A percentile compares a stretch with the other conserved stretches of the same genome.
Evolutionary conservation across 371 early-diverging fungal genomes (phyloP).

Genomic region (Vairimorpha ceranae): DNA sequence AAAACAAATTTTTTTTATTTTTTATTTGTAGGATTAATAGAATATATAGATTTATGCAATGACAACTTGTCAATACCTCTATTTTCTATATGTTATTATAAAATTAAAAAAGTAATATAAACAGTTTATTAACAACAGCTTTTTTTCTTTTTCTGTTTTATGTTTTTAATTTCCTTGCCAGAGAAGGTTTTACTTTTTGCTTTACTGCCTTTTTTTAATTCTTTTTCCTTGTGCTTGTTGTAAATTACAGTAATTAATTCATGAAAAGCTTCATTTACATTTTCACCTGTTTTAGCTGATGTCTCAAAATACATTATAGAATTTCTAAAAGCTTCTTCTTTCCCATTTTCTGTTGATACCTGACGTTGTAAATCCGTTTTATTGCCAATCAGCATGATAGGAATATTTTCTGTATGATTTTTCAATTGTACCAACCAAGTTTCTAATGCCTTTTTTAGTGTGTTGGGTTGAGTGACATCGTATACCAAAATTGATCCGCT

Average conservation of each 20-base stretch:
- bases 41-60: slow-evolving; percentile 34
- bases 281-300: slow-evolving; percentile 75
- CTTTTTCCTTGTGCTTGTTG: slow-evolving; percentile 41
- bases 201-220: slow-evolving; percentile 9
- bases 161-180: slow-evolving; percentile 10
- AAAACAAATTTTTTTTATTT: slow-evolving; percentile 20
- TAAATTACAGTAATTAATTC: slow-evolving; percentile 74
- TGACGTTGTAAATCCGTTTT: slow-evolving; percentile 92
- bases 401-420: slow-evolving; percentile 89
- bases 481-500: slow-evolving; percentile 94
- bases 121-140: slow-evolving; percentile 18
- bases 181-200: background rate
- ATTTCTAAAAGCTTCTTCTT: slow-evolving; percentile 76
- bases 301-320: slow-evolving; percentile 77
- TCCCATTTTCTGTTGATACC: slow-evolving; percentile 87
- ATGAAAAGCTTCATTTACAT: slow-evolving; percentile 81
- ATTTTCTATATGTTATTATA: slow-evolving; percentile 27
- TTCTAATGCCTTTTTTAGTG: slow-evolving; percentile 78
- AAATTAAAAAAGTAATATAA: background rate
- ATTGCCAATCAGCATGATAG: slow-evolving; percentile 96
- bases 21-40: slow-evolving; percentile 13
- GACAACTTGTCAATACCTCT: slow-evolving; percentile 44
- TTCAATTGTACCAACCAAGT: slow-evolving; percentile 95
- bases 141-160: slow-evolving; percentile 5
- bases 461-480: slow-evolving; percentile 86